These are phyloP conservation scores for Colletotrichum tabaci DNA, from an alignment of 2,329 filamentous ascomycete species.

Conservation along the genomic window DNA sequence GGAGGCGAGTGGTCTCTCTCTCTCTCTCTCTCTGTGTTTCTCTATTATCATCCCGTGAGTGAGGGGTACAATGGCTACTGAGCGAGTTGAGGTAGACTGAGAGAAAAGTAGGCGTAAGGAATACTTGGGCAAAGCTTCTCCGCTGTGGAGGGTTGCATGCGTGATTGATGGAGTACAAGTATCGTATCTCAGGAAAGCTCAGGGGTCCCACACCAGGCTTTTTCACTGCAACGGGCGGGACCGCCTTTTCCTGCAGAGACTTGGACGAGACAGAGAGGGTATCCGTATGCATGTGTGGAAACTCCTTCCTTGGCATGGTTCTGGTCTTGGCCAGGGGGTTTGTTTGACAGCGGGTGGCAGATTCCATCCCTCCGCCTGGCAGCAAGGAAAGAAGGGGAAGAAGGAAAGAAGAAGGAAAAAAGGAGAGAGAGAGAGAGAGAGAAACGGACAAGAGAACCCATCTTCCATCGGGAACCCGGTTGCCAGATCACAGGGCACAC, in stretches of 20 bases:
- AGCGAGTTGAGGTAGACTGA: background rate
- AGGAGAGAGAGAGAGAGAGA: too few relatives aligned
- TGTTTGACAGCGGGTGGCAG: constrained; percentile 34
- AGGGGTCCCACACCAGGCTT: constrained; percentile 12
- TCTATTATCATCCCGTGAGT: background rate
- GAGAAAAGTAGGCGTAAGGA: background rate
- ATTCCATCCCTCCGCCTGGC: background rate
- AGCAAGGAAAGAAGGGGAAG: background rate
- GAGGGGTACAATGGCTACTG: constrained; percentile 12
- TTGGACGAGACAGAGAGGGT: background rate
- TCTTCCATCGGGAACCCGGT: background rate
- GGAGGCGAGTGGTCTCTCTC: too few relatives aligned
- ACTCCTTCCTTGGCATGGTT: background rate
- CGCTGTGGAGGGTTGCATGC: background rate
- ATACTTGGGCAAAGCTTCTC: background rate
- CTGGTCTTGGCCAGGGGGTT: constrained; percentile 14
- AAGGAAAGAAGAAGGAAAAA: background rate
- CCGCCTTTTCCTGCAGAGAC: constrained; percentile 14
- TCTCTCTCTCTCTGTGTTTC: background rate
- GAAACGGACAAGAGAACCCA: background rate
- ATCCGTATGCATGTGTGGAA: background rate
- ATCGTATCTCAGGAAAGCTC: background rate
- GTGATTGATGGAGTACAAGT: background rate
- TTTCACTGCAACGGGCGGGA: constrained; percentile 22
- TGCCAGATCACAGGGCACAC: background rate